phyloP scores from a whole-genome alignment of 306 rosid genomes.

The Glycine soja region DNA sequence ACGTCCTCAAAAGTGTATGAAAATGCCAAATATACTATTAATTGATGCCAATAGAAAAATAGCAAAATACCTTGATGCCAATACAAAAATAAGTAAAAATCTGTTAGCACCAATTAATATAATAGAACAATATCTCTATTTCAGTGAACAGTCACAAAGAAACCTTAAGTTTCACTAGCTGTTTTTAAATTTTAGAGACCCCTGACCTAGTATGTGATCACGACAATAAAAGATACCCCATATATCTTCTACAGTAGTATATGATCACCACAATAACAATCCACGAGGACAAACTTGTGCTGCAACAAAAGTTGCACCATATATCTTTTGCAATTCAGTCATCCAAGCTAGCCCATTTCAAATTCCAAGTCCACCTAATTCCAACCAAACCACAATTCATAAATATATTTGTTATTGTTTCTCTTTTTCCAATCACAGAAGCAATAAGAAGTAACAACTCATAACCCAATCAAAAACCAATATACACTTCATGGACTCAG shows the following conservation, averaged over 20 bases:
- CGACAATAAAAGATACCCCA: slow-evolving; percentile 31
- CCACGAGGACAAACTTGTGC: slow-evolving; percentile 19
- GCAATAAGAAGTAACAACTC: neutral
- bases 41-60: too few relatives aligned
- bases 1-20: slow-evolving; percentile 20
- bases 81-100: too few relatives aligned
- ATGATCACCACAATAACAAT: slow-evolving; percentile 9
- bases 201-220: slow-evolving; percentile 24
- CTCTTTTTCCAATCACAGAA: slow-evolving; percentile 19
- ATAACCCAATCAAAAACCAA: slow-evolving; percentile 29
- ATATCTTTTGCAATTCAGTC: slow-evolving; percentile 24
- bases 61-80: slow-evolving; percentile 1
- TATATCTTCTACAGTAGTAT: slow-evolving; percentile 5
- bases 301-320: neutral
- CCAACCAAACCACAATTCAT: slow-evolving; percentile 30
- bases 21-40: neutral
- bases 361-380: slow-evolving; percentile 39
- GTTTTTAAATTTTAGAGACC: slow-evolving; percentile 2
- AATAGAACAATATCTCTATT: too few relatives aligned
- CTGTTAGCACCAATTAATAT: neutral
- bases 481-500: neutral
- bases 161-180: neutral
- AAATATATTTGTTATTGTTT: neutral
- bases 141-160: neutral
- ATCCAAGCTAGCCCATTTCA: slow-evolving; percentile 46